A percentile compares a stretch with the other conserved stretches of the same genome.
phyloP scores from a whole-genome alignment of 805 yeast genomes.

The Millerozyma acaciae region DNA sequence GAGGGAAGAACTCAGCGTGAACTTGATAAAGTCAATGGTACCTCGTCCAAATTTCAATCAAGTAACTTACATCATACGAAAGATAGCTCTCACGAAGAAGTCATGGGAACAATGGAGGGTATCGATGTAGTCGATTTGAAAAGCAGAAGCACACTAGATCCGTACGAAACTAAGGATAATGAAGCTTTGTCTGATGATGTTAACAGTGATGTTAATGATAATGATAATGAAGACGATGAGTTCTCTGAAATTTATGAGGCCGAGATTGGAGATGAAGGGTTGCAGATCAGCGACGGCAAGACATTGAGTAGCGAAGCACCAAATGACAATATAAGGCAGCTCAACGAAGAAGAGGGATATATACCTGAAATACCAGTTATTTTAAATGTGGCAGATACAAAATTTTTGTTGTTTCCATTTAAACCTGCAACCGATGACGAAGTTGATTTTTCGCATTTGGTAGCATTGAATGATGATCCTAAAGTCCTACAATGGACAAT shows the following conservation, averaged over 20 bases:
- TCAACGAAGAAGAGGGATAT: slow-evolving; percentile 1
- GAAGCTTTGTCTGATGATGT: background rate
- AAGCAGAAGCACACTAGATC: slow-evolving; percentile 10
- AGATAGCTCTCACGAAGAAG: no score
- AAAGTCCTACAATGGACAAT: slow-evolving; percentile 16
- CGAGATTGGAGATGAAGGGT: slow-evolving; percentile 6
- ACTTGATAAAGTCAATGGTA: no score
- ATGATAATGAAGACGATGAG: background rate
- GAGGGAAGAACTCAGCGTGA: no score
- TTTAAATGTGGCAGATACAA: slow-evolving; percentile 20
- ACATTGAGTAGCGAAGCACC: background rate
- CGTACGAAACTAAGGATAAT: no score
- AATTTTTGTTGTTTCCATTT: slow-evolving; percentile 25
- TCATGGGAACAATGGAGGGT: no score
- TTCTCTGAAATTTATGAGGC: slow-evolving; percentile 6
- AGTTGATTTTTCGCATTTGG: slow-evolving; percentile 16
- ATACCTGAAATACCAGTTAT: slow-evolving; percentile 19
- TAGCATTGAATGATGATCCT: slow-evolving; percentile 23
- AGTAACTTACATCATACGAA: no score
- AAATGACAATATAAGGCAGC: slow-evolving; percentile 5
- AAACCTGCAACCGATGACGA: slow-evolving; percentile 4
- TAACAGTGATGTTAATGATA: background rate
- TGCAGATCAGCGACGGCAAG: background rate
- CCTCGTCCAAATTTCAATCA: no score
- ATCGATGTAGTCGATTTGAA: slow-evolving; percentile 34